Evolutionary conservation across 345 rosid species (phyloP).

Genomic region (Gossypium australe): DNA sequence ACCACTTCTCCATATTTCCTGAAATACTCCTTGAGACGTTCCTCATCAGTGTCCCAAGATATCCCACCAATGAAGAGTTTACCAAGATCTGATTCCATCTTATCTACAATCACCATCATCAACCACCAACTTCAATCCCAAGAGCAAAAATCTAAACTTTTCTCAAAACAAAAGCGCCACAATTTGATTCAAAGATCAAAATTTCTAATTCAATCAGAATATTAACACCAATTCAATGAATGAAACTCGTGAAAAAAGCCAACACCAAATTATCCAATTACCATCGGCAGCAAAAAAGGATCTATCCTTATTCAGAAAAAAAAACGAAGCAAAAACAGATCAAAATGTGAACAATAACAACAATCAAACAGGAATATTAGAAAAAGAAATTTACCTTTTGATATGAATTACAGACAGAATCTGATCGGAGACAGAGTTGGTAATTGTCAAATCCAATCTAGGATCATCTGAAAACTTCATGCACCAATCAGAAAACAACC

Average conservation of each 20-base stretch:
- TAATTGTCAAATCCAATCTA: slow-evolving; percentile 47
- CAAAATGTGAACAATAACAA: slow-evolving; percentile 21
- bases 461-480: slow-evolving; percentile 51
- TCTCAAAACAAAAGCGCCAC: background rate
- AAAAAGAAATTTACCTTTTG: background rate
- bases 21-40: slow-evolving; percentile 79
- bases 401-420: slow-evolving; percentile 27
- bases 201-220: slow-evolving; percentile 1
- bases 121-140: slow-evolving; percentile 25
- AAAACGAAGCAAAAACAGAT: slow-evolving; percentile 24
- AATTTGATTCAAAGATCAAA: background rate
- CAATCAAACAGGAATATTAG: slow-evolving; percentile 22
- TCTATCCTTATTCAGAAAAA: background rate
- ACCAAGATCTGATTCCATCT: slow-evolving; percentile 98
- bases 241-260: background rate
- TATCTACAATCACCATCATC: slow-evolving; percentile 39
- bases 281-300: slow-evolving; percentile 5
- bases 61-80: slow-evolving; percentile 99
- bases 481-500: slow-evolving; percentile 34
- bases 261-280: slow-evolving; percentile 9
- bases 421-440: slow-evolving; percentile 49
- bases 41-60: slow-evolving; percentile 99
- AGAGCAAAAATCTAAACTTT: background rate
- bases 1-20: slow-evolving; percentile 80
- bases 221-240: background rate